Evolutionary conservation across 73 alveolate species (phyloP).

Genomic region (Paramecium caudatum): DNA sequence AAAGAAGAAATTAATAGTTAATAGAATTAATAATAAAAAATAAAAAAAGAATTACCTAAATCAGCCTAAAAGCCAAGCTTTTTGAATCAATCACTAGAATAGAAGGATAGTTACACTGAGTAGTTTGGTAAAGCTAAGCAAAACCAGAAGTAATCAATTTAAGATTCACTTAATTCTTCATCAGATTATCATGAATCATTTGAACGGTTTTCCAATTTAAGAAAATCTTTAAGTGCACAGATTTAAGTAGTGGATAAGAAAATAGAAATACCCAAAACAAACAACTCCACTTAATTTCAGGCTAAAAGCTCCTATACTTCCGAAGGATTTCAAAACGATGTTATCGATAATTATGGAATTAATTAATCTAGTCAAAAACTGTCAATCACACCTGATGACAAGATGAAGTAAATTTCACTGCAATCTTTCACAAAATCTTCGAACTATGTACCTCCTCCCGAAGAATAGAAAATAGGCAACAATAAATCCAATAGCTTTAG

Average conservation of each 20-base stretch:
- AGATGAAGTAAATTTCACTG: background rate
- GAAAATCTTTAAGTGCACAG: background rate
- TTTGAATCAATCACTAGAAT: background rate
- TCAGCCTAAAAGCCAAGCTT: background rate
- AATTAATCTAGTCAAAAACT: background rate
- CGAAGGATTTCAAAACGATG: background rate
- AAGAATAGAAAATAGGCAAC: background rate
- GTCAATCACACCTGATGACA: constrained; percentile 1
- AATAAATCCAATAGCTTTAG: constrained; percentile 19
- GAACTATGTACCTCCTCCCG: background rate
- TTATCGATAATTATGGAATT: no score
- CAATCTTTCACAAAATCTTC: background rate
- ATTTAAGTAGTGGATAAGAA: background rate
- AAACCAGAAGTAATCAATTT: no score
- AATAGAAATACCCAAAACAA: background rate
- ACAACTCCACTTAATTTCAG: background rate
- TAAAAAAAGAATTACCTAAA: background rate
- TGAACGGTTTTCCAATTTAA: background rate
- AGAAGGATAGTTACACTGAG: background rate
- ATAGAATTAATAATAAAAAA: background rate
- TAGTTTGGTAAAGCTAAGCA: background rate
- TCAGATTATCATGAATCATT: background rate
- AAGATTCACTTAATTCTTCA: constrained; percentile 17
- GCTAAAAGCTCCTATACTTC: background rate
- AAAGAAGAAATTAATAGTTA: background rate